Conservation (phyloP, 805 yeast genomes). For the Candida argentea region DNA sequence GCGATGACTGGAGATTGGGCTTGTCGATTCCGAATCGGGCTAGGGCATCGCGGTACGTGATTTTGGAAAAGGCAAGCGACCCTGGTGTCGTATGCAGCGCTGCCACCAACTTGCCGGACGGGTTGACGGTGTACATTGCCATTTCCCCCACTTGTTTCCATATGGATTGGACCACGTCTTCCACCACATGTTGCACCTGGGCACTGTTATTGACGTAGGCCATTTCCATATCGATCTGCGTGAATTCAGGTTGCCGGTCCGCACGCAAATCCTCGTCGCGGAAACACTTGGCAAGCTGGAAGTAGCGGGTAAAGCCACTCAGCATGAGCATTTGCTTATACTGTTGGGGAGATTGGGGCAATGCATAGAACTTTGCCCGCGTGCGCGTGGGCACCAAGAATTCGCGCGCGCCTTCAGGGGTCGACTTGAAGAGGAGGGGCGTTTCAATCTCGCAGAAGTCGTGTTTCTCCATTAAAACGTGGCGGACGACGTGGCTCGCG, state of each 20-base stretch:
- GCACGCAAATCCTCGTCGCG: slow-evolving; percentile 92
- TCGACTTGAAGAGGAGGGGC: slow-evolving; percentile 84
- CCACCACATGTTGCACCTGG: slow-evolving; percentile 55
- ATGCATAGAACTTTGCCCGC: slow-evolving; percentile 58
- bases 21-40: slow-evolving; percentile 80
- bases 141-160: slow-evolving; percentile 43
- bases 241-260: slow-evolving; percentile 96
- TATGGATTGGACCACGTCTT: slow-evolving; percentile 39
- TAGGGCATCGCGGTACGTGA: slow-evolving; percentile 64
- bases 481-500: slow-evolving; percentile 40
- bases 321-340: slow-evolving; percentile 94
- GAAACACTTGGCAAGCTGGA: slow-evolving; percentile 88
- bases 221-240: slow-evolving; percentile 95
- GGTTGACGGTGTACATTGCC: slow-evolving; percentile 28
- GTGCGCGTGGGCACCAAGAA: slow-evolving; percentile 86
- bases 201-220: slow-evolving; percentile 62
- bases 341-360: slow-evolving; percentile 97
- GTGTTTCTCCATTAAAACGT: slow-evolving; percentile 24
- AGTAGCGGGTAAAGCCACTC: slow-evolving; percentile 78
- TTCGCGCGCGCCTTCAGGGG: slow-evolving; percentile 98
- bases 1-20: slow-evolving; percentile 71
- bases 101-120: slow-evolving; percentile 10
- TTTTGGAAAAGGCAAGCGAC: slow-evolving; percentile 18
- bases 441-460: slow-evolving; percentile 81
- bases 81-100: slow-evolving; percentile 6